A percentile compares a stretch with the other conserved stretches of the same genome.
Conservation (phyloP, 495 filamentous ascomycete genomes). For the Xylaria venustula region DNA sequence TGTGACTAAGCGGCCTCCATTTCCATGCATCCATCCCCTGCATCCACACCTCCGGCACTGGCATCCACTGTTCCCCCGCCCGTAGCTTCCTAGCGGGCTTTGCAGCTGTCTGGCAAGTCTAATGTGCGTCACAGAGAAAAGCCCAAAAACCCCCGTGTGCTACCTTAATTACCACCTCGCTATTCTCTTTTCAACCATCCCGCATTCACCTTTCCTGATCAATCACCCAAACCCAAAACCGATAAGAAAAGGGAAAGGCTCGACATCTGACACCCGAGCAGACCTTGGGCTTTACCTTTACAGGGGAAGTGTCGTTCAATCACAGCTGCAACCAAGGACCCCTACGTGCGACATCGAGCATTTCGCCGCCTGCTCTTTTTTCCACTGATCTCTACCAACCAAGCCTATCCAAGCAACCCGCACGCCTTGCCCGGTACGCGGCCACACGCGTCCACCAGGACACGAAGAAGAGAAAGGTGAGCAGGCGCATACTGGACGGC, state of each 20-base stretch:
- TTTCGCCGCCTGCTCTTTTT: not conserved
- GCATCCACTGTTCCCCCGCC: slow-evolving; percentile 38
- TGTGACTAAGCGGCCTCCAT: slow-evolving; percentile 1
- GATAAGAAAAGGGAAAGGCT: slow-evolving; percentile 20
- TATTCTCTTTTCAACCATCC: slow-evolving; percentile 62
- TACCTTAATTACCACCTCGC: slow-evolving; percentile 44
- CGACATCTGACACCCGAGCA: slow-evolving; percentile 25
- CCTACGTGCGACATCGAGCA: not conserved
- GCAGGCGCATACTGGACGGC: slow-evolving; percentile 19
- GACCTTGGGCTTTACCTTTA: slow-evolving; percentile 37
- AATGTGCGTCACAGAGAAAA: slow-evolving; percentile 14
- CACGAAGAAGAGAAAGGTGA: not conserved
- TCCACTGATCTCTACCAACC: not conserved
- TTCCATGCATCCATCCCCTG: slow-evolving; percentile 9
- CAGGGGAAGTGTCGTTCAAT: slow-evolving; percentile 33
- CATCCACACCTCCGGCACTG: slow-evolving; percentile 13
- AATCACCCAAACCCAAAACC: slow-evolving; percentile 40
- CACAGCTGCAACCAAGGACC: not conserved
- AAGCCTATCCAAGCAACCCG: not conserved
- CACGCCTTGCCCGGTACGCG: not conserved
- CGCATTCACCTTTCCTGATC: slow-evolving; percentile 59
- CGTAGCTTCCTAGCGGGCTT: slow-evolving; percentile 37
- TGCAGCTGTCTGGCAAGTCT: slow-evolving; percentile 41
- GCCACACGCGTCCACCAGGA: not conserved
- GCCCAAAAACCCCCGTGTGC: slow-evolving; percentile 41